A percentile compares a stretch with the other conserved stretches of the same genome.
phyloP scores from a whole-genome alignment of 2,329 filamentous ascomycete species.

The Colletotrichum sp. region DNA sequence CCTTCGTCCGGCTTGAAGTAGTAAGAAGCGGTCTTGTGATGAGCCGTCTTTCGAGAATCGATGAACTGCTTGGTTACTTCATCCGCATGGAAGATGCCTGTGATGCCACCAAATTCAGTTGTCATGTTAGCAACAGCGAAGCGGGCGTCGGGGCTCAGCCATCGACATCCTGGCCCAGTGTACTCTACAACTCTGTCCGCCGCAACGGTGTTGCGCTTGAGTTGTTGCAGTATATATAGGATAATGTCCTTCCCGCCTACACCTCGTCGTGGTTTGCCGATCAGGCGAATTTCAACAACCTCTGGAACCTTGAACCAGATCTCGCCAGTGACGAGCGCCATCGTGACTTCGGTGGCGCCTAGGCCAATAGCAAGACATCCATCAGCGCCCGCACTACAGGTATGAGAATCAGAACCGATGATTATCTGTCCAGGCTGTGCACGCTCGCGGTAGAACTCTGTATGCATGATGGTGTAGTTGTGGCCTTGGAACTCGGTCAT shows the following conservation, averaged over 20 bases:
- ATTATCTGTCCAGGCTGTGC: conserved; percentile 42
- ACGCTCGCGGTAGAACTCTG: conserved; percentile 41
- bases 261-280: conserved; percentile 33
- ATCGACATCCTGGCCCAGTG: conserved; percentile 33
- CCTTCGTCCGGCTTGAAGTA: conserved; percentile 45
- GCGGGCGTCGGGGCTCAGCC: conserved; percentile 39
- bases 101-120: conserved; percentile 47
- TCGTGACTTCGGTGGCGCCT: conserved; percentile 41
- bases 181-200: conserved; percentile 44
- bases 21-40: conserved; percentile 34
- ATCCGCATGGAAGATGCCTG: conserved; percentile 46
- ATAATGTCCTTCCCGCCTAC: conserved; percentile 45
- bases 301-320: conserved; percentile 46
- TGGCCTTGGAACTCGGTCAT: conserved; percentile 33
- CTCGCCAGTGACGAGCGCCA: conserved; percentile 41
- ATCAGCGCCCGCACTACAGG: conserved; percentile 40
- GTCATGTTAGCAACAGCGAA: conserved; percentile 44
- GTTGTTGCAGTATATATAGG: conserved; percentile 38
- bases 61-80: conserved; percentile 39
- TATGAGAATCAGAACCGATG: conserved; percentile 44
- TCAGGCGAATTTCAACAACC: conserved; percentile 35
- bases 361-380: conserved; percentile 41
- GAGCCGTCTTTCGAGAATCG: conserved; percentile 32
- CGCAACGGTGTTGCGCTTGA: conserved; percentile 44
- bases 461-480: conserved; percentile 45